phyloP scores from a whole-genome alignment of 768 basidiomycete species.

The Lentinus brumalis region DNA sequence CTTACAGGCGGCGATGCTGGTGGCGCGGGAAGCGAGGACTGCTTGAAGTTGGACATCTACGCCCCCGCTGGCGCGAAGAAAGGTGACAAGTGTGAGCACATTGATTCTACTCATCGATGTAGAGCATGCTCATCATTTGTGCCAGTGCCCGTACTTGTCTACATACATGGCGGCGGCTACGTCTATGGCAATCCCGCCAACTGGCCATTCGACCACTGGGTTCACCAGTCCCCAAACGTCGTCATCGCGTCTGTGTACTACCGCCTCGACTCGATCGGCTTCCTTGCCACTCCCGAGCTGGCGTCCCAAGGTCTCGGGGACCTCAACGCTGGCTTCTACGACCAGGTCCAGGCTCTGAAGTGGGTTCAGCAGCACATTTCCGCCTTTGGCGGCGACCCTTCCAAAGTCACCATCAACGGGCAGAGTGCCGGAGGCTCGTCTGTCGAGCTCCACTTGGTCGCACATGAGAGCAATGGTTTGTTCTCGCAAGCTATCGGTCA shows the following conservation, averaged over 20 bases:
- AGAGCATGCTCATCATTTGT: neutral
- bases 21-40: conserved; percentile 68
- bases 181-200: conserved; percentile 60
- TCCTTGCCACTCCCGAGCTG: conserved; percentile 55
- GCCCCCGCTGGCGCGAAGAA: conserved; percentile 49
- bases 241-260: conserved; percentile 70
- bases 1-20: conserved; percentile 53
- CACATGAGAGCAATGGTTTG: conserved; percentile 39
- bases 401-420: conserved; percentile 53
- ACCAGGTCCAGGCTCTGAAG: conserved; percentile 47
- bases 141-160: conserved; percentile 42
- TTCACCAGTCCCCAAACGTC: conserved; percentile 62
- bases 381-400: conserved; percentile 43
- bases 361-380: conserved; percentile 42
- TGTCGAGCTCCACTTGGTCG: conserved; percentile 60
- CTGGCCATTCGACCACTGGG: conserved; percentile 70
- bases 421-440: conserved; percentile 60
- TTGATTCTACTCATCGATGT: neutral
- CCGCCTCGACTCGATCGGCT: conserved; percentile 63
- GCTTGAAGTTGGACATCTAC: conserved; percentile 68
- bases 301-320: conserved; percentile 42
- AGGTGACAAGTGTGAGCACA: conserved; percentile 46
- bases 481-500: conserved; percentile 64
- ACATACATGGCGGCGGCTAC: conserved; percentile 51
- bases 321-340: conserved; percentile 55